Percentiles rank a stretch among this genome's conserved stretches.
phyloP scores from a whole-genome alignment of 1,139 yeast species.

The Taphrina flavorubra region DNA sequence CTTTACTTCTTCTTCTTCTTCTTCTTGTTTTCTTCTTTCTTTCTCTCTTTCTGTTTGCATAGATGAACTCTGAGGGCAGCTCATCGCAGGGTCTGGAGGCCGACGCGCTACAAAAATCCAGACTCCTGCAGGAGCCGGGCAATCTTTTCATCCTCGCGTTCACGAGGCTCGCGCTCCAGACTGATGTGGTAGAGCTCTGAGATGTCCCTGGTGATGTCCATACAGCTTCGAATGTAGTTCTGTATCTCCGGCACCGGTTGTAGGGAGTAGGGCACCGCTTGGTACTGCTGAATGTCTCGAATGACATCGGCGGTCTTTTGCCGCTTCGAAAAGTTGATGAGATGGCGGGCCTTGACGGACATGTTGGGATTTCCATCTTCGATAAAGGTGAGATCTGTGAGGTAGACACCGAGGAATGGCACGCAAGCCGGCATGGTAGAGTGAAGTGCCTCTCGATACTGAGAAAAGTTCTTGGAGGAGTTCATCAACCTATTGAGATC shows the following conservation, averaged over 20 bases:
- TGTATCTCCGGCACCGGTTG: constrained; percentile 71
- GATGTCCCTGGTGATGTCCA: constrained; percentile 44
- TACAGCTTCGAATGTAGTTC: constrained; percentile 48
- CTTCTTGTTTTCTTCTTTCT: no score
- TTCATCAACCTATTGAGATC: constrained; percentile 86
- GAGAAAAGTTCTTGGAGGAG: constrained; percentile 82
- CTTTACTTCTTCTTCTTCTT: no score
- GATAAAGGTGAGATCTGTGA: constrained; percentile 90
- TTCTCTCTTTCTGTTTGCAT: no score
- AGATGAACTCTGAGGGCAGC: no score
- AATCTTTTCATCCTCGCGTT: constrained; percentile 47
- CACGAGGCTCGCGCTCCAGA: constrained; percentile 47
- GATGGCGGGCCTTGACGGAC: constrained; percentile 59
- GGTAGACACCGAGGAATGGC: constrained; percentile 89
- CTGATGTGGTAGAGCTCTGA: constrained; percentile 46
- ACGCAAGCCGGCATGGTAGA: constrained; percentile 80
- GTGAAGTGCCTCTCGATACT: constrained; percentile 80
- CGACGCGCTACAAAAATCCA: constrained; percentile 44
- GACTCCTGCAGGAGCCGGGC: constrained; percentile 46
- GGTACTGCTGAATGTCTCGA: constrained; percentile 76
- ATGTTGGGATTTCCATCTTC: constrained; percentile 88
- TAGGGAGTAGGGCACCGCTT: constrained; percentile 67
- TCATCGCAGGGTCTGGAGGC: background rate
- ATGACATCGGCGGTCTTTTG: constrained; percentile 75
- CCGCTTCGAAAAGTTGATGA: constrained; percentile 82